Evolutionary conservation across 2,329 filamentous ascomycete genomes (phyloP), one percentile per base, ranked within the genome.

Genomic region (Pseudocercospora crystallina): DNA sequence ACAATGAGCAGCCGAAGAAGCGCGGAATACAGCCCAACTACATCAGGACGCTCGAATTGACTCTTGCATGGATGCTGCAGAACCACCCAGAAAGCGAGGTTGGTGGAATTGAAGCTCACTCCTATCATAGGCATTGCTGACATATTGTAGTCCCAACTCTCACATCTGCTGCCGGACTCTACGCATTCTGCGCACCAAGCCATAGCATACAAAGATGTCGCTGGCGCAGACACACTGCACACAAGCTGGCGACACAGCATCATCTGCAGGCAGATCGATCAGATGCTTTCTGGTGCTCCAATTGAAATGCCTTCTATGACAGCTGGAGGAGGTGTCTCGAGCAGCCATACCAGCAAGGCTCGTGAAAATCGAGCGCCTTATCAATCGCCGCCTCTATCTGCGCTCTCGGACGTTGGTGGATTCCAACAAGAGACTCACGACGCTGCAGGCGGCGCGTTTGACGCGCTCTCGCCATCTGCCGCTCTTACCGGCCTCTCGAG

Each of bases 11-110:
- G 47, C 83, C 85, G 7, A 89, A 89, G 69, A 90, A 90, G 67
- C 78, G 87, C 56, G 87, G 88, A 3, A 82, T 91, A 9, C 87
- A 87, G 61, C 87, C 87, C n/a, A 87, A 88, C 12, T 90, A 90
- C 63, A 85, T 91, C 47, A 80, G 86, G 31, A 86, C 85, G 0
- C 74, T 91, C 13, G 87, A 91, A 67, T 69, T 87, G 37, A 79
- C 84, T 8, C 75, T 87, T 47, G 84, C 83, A 10, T 83, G 83
- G 75, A 71, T 87, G 1, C 85, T 89, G 53, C 78, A 82, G 52
- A 79, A 80, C 47, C 77, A 83, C 32, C 76, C 81, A 11, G 81
- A 78, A 8, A 49, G 45, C 37, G 50, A 48, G 33, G n/a, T 17
- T 14, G 20, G 36, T 20, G 20, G n/a, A 15, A 3, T 26, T 7